phyloP scores from a whole-genome alignment of 805 yeast species.

The Torulaspora franciscae region DNA sequence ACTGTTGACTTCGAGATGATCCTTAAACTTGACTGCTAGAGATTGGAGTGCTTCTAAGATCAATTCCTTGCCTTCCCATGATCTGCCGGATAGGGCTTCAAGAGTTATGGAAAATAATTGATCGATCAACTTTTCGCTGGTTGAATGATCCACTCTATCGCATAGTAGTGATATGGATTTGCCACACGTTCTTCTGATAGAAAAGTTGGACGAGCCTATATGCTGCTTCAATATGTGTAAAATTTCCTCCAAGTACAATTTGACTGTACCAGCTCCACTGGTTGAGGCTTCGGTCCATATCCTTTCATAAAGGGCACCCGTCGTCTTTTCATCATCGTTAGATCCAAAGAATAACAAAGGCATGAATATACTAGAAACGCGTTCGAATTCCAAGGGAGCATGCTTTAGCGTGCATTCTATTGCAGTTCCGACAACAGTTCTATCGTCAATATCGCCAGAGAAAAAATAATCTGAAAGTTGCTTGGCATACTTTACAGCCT shows the following conservation, averaged over 20 bases:
- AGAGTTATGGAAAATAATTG: conserved; percentile 50
- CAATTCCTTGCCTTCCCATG: conserved; percentile 84
- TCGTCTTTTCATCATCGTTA: conserved; percentile 52
- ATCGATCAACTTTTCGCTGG: conserved; percentile 29
- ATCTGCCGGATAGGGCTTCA: conserved; percentile 64
- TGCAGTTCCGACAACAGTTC: conserved; percentile 54
- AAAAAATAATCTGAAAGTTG: conserved; percentile 55
- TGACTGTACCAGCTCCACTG: conserved; percentile 66
- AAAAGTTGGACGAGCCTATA: conserved; percentile 55
- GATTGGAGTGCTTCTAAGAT: conserved; percentile 66
- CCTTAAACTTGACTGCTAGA: conserved; percentile 45
- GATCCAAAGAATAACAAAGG: conserved; percentile 79
- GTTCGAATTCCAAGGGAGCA: conserved; percentile 61
- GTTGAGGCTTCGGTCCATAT: conserved; percentile 78
- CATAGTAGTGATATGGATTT: conserved; percentile 58
- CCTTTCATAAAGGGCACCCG: conserved; percentile 46
- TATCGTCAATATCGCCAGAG: conserved; percentile 39
- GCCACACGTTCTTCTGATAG: conserved; percentile 66
- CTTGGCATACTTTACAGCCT: conserved; percentile 50
- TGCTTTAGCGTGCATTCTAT: conserved; percentile 62
- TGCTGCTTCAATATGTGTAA: conserved; percentile 45
- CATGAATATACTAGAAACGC: conserved; percentile 57
- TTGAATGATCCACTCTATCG: conserved; percentile 38
- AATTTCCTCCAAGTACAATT: conserved; percentile 67
- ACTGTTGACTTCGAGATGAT: conserved; percentile 30